A percentile compares a stretch with the other conserved stretches of the same genome.
Conservation (phyloP, 345 rosid species). For the Psidium friedrichsthalianum region DNA sequence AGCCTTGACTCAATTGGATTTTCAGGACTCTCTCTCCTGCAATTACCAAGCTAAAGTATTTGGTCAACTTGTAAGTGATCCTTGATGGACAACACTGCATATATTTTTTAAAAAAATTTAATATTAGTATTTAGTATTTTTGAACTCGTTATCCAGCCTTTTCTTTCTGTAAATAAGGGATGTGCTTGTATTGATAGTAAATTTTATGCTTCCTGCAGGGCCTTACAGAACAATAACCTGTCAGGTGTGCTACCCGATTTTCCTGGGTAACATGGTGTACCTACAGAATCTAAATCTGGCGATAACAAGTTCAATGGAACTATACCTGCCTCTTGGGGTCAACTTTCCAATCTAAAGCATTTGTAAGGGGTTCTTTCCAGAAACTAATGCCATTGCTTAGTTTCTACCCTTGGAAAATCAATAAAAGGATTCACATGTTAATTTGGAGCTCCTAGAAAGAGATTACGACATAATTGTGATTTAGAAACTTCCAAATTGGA, state of each 20-base stretch:
- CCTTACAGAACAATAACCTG: slow-evolving; percentile 65
- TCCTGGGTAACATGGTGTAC: slow-evolving; percentile 45
- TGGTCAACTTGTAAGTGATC: slow-evolving; percentile 58
- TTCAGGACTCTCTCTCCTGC: slow-evolving; percentile 69
- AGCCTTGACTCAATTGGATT: slow-evolving; percentile 63
- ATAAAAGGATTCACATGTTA: neutral
- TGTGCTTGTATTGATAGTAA: neutral
- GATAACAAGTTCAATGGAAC: slow-evolving; percentile 63
- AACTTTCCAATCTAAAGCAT: slow-evolving; percentile 52
- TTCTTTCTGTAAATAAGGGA: neutral
- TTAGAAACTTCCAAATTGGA: neutral
- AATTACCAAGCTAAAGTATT: slow-evolving; percentile 54
- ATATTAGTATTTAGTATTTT: neutral
- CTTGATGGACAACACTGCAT: neutral
- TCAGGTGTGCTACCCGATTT: slow-evolving; percentile 67
- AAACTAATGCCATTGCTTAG: neutral
- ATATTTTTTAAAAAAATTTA: too few relatives aligned
- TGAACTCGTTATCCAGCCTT: neutral
- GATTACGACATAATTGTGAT: neutral
- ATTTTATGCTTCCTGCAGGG: slow-evolving; percentile 42
- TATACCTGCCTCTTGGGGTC: slow-evolving; percentile 60
- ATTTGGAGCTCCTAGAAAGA: neutral
- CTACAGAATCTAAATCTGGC: slow-evolving; percentile 66
- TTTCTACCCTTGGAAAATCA: neutral
- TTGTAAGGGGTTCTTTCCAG: slow-evolving; percentile 31